Percentiles rank a stretch among this genome's conserved stretches.
These are phyloP conservation scores for Knoxia roxburghii DNA, from an alignment of 257 asterid genomes.

Conservation along the genomic window DNA sequence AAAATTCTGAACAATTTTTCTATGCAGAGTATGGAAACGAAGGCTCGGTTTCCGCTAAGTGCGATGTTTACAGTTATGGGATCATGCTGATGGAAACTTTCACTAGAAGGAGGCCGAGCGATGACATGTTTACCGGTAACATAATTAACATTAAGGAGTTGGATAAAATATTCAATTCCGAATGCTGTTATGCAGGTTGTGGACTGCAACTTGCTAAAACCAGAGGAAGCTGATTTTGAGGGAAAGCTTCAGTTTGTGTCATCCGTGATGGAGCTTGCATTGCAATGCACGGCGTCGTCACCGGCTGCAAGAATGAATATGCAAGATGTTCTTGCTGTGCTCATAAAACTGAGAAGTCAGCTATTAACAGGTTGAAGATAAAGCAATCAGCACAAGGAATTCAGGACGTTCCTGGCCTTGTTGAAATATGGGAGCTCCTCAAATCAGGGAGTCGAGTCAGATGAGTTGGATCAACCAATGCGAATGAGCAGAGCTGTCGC, in stretches of 20 bases:
- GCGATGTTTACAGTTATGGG: conserved; percentile 5
- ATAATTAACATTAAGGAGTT: background rate
- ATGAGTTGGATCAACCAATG: conserved; percentile 97
- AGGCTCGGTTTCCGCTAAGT: conserved; percentile 2
- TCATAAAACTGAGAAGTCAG: background rate
- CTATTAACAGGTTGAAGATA: conserved; percentile 86
- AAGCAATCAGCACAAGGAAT: conserved; percentile 99
- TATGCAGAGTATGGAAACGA: conserved; percentile 3
- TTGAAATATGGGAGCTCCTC: conserved; percentile 88
- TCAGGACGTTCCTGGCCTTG: conserved; percentile 97
- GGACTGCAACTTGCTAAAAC: background rate
- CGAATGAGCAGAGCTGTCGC: conserved; percentile 95
- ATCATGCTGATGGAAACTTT: conserved; percentile 10
- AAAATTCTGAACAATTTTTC: background rate
- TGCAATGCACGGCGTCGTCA: background rate
- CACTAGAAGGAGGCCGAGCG: conserved; percentile 1
- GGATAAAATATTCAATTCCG: background rate
- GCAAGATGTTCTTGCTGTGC: background rate
- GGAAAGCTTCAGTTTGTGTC: background rate
- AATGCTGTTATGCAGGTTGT: background rate
- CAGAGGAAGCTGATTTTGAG: background rate
- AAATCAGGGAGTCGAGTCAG: conserved; percentile 78
- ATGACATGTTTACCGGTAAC: background rate
- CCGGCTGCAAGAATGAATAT: background rate
- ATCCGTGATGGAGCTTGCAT: background rate